Percentiles rank a stretch among this genome's conserved stretches.
phyloP scores from a whole-genome alignment of 2,329 filamentous ascomycete species.

The Grosmannia clavigera region DNA sequence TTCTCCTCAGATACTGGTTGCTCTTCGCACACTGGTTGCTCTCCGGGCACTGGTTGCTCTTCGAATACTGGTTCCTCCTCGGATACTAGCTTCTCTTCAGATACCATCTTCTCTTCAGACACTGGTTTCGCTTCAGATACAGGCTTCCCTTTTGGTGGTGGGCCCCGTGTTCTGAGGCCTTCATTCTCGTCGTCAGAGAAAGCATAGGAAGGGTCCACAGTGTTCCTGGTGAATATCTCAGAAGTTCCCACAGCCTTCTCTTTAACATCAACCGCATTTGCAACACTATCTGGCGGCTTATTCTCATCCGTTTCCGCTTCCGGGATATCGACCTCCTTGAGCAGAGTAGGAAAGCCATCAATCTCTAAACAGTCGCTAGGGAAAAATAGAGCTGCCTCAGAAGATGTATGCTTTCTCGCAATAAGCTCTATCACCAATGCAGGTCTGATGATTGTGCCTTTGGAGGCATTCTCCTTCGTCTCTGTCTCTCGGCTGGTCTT shows the following conservation, averaged over 20 bases:
- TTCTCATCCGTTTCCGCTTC: not conserved
- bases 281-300: not conserved
- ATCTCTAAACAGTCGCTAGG: not conserved
- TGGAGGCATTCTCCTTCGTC: not conserved
- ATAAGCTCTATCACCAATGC: not conserved
- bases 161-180: slow-evolving; percentile 5
- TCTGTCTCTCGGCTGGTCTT: not conserved
- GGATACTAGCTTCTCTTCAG: not conserved
- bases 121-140: not conserved
- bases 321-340: not conserved
- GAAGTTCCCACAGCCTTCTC: not conserved
- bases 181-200: slow-evolving; percentile 26
- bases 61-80: not conserved
- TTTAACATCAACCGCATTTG: not conserved
- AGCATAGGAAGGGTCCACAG: slow-evolving; percentile 15
- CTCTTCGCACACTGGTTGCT: not conserved
- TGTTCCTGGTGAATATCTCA: slow-evolving; percentile 10
- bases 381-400: not conserved
- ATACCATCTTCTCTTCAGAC: not conserved
- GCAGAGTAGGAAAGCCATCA: not conserved
- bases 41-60: not conserved
- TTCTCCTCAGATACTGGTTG: not conserved
- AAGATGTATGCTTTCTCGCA: not conserved
- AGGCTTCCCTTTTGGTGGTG: not conserved
- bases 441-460: not conserved